These are phyloP conservation scores for Populus tremula DNA, from an alignment of 345 rosid genomes.

Conservation along the genomic window DNA sequence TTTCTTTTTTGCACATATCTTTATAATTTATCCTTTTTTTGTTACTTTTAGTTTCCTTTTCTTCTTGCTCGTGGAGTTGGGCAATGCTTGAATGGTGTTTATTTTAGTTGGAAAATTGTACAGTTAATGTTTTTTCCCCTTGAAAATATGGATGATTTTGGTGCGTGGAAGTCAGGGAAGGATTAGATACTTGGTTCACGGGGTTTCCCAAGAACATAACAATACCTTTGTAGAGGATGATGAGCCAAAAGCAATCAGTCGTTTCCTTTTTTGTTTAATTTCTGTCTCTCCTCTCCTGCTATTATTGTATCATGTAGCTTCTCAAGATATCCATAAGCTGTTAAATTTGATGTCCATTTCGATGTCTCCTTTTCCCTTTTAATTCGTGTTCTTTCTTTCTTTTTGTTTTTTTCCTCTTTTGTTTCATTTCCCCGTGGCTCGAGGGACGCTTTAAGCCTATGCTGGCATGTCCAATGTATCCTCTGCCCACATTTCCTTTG, in stretches of 20 bases:
- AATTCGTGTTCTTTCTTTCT: constrained; percentile 4
- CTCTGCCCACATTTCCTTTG: constrained; percentile 32
- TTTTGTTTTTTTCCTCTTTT: constrained; percentile 5
- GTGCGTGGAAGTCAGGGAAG: background rate
- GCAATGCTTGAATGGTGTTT: background rate
- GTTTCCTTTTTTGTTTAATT: background rate
- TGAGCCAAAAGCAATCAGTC: background rate
- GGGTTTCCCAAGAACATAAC: background rate
- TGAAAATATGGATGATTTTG: background rate
- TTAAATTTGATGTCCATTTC: constrained; percentile 22
- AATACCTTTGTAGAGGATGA: background rate
- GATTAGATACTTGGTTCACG: background rate
- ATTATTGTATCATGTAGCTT: constrained; percentile 6
- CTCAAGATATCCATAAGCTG: constrained; percentile 12
- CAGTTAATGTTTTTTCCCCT: background rate
- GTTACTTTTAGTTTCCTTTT: background rate
- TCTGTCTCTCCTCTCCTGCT: background rate
- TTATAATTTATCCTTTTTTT: background rate
- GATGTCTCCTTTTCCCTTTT: constrained; percentile 19
- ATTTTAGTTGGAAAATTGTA: background rate
- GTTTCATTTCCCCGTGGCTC: constrained; percentile 23
- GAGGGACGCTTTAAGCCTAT: constrained; percentile 40
- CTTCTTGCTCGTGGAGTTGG: background rate
- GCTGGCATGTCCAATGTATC: constrained; percentile 29
- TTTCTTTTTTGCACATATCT: background rate